Evolutionary conservation across 75 land plant genomes (phyloP), one percentile per base, ranked within the genome.

Genomic region (Sequoia sempervirens): DNA sequence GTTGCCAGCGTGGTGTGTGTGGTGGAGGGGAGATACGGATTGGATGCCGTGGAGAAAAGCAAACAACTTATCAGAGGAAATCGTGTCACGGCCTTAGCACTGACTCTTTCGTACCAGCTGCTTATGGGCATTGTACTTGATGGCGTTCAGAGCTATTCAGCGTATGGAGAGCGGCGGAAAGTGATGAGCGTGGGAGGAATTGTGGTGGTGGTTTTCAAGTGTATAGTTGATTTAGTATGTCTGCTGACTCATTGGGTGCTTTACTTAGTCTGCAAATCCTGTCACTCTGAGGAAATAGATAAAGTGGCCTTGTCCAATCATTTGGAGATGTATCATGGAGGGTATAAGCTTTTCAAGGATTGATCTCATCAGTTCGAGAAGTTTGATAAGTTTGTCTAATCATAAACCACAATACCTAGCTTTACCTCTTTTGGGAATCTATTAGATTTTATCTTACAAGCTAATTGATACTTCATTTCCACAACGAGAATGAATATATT

Each of bases 261-360:
- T 79, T 96, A 96, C 83, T 95, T 96, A 53, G 90, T 90, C 8
- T 93, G 97, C 88, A 96, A 96, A 79, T 91, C 97, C 2, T 86
- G 88, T 50, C 97, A 94, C 86, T 92, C 88, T 34, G 93, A 97
- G 89, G 90, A 84, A 85, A 89, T 97, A 30, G 97, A 97, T 85
- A 89, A 93, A 84, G 76, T 85, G 23, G 79, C 36, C 0, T 26
- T 69, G 28, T 69, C 73, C 28, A 30, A 69, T 69, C 73, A 69
- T 11, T 30, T 69, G 73, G 73, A 69, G 11, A 9, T 4, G 11
- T 69, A 69, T 30, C 36, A 2, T 26, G 73, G 73, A n/a, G 73
- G 12, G 12, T 69, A 69, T 69, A 11, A 14, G 18, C 58, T 17
- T 17, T 3, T 53, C 58, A 54, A 54, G 20, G 58, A 54, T 3